A percentile compares a stretch with the other conserved stretches of the same genome.
Evolutionary conservation across 2,329 filamentous ascomycete species (phyloP).

Genomic region (Neopestalotiopsis clavispora): DNA sequence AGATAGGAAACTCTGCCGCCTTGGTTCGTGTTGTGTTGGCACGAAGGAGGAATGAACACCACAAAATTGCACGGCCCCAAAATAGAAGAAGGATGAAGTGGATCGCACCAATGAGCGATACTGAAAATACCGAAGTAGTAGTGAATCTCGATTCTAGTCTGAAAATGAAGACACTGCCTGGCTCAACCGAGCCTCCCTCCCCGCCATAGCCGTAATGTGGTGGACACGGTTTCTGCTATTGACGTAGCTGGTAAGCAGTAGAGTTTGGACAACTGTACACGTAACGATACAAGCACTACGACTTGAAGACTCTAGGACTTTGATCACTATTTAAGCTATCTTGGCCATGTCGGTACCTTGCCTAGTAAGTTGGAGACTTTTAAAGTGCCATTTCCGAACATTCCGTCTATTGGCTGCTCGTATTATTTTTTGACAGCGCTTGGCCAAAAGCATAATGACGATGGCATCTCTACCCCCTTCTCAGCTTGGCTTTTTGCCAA

Average conservation of each 20-base stretch:
- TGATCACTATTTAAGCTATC: too few relatives aligned
- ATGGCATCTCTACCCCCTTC: too few relatives aligned
- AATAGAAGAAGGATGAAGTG: background rate
- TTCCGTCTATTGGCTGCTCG: too few relatives aligned
- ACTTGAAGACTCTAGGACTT: too few relatives aligned
- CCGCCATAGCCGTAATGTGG: background rate
- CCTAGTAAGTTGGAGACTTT: too few relatives aligned
- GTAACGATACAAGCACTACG: too few relatives aligned
- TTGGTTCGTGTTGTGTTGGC: background rate
- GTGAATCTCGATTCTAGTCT: slow-evolving; percentile 2
- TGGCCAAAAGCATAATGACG: too few relatives aligned
- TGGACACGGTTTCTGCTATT: slow-evolving; percentile 1
- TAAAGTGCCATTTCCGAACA: too few relatives aligned
- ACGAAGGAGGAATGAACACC: background rate
- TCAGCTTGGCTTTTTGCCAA: too few relatives aligned
- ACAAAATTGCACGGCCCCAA: background rate
- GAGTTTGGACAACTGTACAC: background rate
- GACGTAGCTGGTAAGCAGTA: background rate
- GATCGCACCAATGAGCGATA: slow-evolving; percentile 11
- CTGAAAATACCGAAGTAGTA: too few relatives aligned
- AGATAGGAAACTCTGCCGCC: background rate
- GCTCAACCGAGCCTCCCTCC: background rate
- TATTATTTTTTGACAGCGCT: too few relatives aligned
- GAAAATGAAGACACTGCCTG: background rate
- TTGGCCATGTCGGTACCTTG: too few relatives aligned